These are phyloP conservation scores for Apiospora koreana DNA, from an alignment of 2,329 filamentous ascomycete species.

Conservation along the genomic window DNA sequence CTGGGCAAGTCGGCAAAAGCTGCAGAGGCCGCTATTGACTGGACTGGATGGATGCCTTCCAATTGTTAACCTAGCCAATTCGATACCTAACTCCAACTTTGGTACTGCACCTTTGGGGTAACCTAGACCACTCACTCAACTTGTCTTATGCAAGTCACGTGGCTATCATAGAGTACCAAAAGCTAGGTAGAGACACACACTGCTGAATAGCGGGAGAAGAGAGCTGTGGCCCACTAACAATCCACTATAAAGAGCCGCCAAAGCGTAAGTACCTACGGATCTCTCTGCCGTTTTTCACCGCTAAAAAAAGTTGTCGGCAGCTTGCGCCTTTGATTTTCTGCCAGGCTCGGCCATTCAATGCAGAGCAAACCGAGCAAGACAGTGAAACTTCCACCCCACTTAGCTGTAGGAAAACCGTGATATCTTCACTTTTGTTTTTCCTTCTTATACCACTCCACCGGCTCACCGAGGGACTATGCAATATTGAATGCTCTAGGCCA, in stretches of 20 bases:
- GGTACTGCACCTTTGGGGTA: neutral
- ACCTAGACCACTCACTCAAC: neutral
- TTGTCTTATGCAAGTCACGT: neutral
- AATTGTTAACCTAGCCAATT: neutral
- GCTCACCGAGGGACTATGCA: constrained; percentile 13
- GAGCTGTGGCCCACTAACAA: neutral
- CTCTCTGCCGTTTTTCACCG: constrained; percentile 44
- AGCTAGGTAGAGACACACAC: neutral
- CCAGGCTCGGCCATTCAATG: neutral
- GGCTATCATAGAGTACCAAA: neutral
- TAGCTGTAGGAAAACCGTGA: constrained; percentile 1
- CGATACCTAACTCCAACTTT: neutral
- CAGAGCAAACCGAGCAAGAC: neutral
- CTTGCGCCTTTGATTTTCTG: neutral
- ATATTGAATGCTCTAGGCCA: constrained; percentile 13
- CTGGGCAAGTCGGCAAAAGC: too few relatives aligned
- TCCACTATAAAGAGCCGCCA: neutral
- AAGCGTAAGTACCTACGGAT: neutral
- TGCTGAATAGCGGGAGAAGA: too few relatives aligned
- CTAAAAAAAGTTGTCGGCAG: constrained; percentile 43
- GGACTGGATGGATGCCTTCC: neutral
- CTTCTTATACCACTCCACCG: neutral
- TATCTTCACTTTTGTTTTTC: neutral
- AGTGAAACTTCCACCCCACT: constrained; percentile 12
- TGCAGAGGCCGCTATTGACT: too few relatives aligned